Percentiles rank a stretch among this genome's conserved stretches.
These are phyloP conservation scores for Amphichorda felina DNA, from an alignment of 2,329 filamentous ascomycete genomes.

Conservation along the genomic window DNA sequence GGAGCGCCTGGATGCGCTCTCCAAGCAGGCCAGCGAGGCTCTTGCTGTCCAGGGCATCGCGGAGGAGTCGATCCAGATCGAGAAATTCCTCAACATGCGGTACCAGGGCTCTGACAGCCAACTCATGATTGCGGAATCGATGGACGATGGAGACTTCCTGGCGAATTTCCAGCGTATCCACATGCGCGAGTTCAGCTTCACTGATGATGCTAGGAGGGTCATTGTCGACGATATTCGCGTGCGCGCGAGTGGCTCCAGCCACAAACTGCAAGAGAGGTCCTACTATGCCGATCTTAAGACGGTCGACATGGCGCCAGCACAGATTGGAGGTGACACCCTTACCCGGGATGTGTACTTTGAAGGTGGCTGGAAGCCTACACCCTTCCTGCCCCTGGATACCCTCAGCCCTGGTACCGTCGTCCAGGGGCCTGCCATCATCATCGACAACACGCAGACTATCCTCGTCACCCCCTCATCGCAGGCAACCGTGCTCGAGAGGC, in stretches of 20 bases:
- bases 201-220: conserved; percentile 27
- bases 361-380: conserved; percentile 61
- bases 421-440: conserved; percentile 3
- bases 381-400: conserved; percentile 1
- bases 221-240: conserved; percentile 30
- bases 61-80: conserved; percentile 23
- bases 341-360: conserved; percentile 12
- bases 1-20: conserved; percentile 1
- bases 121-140: conserved; percentile 19
- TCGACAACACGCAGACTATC: conserved; percentile 4
- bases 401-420: conserved; percentile 24
- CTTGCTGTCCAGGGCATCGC: background rate
- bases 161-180: conserved; percentile 20
- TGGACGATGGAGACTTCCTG: conserved; percentile 14
- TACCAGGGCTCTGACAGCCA: conserved; percentile 29
- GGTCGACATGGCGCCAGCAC: background rate
- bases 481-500: conserved; percentile 2
- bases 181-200: conserved; percentile 28
- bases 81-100: conserved; percentile 28
- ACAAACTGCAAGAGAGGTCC: conserved; percentile 17
- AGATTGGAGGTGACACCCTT: conserved; percentile 38
- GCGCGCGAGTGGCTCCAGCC: conserved; percentile 34
- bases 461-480: conserved; percentile 1
- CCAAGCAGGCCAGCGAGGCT: background rate
- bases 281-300: conserved; percentile 9